phyloP scores from a whole-genome alignment of 805 yeast species.

The Candida namnaoensis region DNA sequence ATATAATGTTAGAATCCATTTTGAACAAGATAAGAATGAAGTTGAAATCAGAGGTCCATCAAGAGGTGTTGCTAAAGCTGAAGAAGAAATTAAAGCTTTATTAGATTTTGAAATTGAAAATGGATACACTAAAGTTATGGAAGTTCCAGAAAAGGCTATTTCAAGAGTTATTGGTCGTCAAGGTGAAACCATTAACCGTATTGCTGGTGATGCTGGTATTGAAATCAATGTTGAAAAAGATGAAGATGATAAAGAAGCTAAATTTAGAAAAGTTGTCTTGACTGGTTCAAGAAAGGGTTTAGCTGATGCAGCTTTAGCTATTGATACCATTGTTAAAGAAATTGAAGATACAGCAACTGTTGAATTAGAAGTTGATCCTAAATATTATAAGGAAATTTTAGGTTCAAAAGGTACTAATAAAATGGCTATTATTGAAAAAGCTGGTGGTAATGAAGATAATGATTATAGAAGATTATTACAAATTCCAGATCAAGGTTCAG shows the following conservation, averaged over 20 bases:
- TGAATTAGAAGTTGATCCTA: slow-evolving; percentile 58
- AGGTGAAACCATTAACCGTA: slow-evolving; percentile 77
- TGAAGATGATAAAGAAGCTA: slow-evolving; percentile 34
- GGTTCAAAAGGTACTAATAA: slow-evolving; percentile 74
- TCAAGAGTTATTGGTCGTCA: slow-evolving; percentile 83
- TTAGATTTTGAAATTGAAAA: slow-evolving; percentile 82
- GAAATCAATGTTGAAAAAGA: slow-evolving; percentile 39
- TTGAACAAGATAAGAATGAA: slow-evolving; percentile 58
- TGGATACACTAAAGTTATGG: slow-evolving; percentile 56
- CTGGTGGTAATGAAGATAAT: slow-evolving; percentile 59
- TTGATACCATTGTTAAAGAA: slow-evolving; percentile 55
- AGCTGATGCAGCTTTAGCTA: slow-evolving; percentile 57
- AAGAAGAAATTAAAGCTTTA: slow-evolving; percentile 76
- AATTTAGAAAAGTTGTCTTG: slow-evolving; percentile 51
- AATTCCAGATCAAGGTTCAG: slow-evolving; percentile 62
- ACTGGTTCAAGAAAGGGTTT: slow-evolving; percentile 75
- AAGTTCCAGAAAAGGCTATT: slow-evolving; percentile 66
- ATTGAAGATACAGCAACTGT: slow-evolving; percentile 52
- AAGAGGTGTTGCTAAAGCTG: slow-evolving; percentile 75
- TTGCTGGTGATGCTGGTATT: slow-evolving; percentile 52
- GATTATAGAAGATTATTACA: slow-evolving; percentile 49
- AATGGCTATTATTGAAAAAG: slow-evolving; percentile 64
- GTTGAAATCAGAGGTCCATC: slow-evolving; percentile 82
- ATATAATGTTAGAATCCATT: slow-evolving; percentile 72
- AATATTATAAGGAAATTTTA: slow-evolving; percentile 65